Evolutionary conservation across 495 filamentous ascomycete genomes (phyloP).

Genomic region (Letharia columbiana): DNA sequence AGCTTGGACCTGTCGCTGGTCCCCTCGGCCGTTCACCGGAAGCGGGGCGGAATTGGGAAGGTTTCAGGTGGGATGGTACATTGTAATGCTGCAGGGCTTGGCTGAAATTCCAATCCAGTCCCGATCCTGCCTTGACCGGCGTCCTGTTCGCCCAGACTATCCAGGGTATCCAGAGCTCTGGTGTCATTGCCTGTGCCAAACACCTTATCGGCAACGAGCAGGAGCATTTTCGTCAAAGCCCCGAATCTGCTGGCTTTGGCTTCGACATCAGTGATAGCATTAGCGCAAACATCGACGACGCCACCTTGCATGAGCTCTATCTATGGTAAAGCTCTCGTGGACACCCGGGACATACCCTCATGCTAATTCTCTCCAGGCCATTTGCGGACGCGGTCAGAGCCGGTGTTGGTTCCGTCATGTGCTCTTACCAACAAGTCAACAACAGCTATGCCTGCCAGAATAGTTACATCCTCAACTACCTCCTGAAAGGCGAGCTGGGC

Average conservation of each 20-base stretch:
- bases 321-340: conserved; percentile 53
- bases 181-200: conserved; percentile 75
- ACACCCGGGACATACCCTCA: conserved; percentile 14
- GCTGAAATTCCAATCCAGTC: conserved; percentile 39
- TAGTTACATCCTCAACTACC: conserved; percentile 66
- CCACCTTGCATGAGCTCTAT: conserved; percentile 91
- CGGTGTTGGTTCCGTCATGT: conserved; percentile 84
- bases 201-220: conserved; percentile 68
- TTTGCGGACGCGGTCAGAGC: conserved; percentile 68
- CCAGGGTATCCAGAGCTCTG: conserved; percentile 73
- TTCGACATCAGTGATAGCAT: conserved; percentile 55
- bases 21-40: conserved; percentile 67
- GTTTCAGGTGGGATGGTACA: conserved; percentile 25
- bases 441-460: conserved; percentile 62
- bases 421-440: conserved; percentile 82
- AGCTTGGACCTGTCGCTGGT: conserved; percentile 84
- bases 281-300: conserved; percentile 85
- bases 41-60: conserved; percentile 89
- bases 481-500: conserved; percentile 84
- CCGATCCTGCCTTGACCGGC: conserved; percentile 71
- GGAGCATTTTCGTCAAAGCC: conserved; percentile 74
- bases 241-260: conserved; percentile 54
- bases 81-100: background rate
- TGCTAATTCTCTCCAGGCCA: conserved; percentile 35
- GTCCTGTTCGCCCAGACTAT: conserved; percentile 64